Conservation (phyloP, 306 rosid species). For the Herpetospermum pedunculosum region DNA sequence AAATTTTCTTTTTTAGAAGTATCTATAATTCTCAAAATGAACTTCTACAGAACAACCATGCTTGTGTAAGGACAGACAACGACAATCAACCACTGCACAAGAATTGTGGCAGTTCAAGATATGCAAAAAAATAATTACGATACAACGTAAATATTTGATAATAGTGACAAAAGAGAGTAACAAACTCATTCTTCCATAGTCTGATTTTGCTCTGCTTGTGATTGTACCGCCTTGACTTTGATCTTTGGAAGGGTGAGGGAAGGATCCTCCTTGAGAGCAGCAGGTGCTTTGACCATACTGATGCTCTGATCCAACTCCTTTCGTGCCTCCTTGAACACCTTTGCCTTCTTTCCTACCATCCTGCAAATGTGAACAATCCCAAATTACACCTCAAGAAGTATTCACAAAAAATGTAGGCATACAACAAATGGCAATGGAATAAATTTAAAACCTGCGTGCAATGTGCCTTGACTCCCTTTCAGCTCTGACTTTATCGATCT, state of each 20-base stretch:
- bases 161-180: background rate
- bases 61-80: background rate
- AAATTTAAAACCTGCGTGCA: constrained; percentile 27
- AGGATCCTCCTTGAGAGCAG: constrained; percentile 27
- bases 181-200: constrained; percentile 58
- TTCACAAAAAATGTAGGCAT: background rate
- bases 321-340: constrained; percentile 18
- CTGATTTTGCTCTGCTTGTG: constrained; percentile 22
- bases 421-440: background rate
- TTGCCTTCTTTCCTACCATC: constrained; percentile 33
- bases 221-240: constrained; percentile 39
- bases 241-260: constrained; percentile 35
- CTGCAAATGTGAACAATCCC: constrained; percentile 20
- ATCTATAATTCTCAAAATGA: background rate
- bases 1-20: background rate
- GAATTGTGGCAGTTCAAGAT: background rate
- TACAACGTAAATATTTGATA: background rate
- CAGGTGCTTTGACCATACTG: constrained; percentile 46
- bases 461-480: constrained; percentile 37
- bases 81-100: background rate
- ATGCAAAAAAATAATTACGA: background rate
- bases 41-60: background rate
- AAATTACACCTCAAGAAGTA: background rate
- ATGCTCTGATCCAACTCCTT: constrained; percentile 39
- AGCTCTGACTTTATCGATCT: constrained; percentile 56